Evolutionary conservation across 257 asterid species (phyloP), one percentile per base, ranked within the genome.

Genomic region (Apocynum venetum): DNA sequence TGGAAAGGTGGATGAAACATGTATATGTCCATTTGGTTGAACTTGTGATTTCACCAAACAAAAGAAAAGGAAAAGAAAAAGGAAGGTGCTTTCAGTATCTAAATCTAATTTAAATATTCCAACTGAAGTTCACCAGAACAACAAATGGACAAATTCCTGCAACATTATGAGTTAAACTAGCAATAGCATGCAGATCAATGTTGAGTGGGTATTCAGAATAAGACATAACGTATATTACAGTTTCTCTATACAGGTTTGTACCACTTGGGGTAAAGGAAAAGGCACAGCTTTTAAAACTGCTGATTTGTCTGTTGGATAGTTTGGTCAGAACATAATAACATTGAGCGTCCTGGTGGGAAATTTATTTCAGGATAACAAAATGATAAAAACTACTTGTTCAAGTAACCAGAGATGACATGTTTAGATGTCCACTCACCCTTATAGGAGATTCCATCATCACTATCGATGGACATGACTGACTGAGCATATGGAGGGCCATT

Each of bases 391-490:
- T 11, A 41, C 14, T 41, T 15, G 35, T 36, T 51, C 53, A 10
- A 43, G 17, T 67, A 44, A 77, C 72, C 64, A 76, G 43, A 49
- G 8, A 66, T 52, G 70, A 44, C 57, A 66, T 11, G 35, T 44
- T 10, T 49, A 71, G 77, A 65, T 56, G 67, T 64, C 57, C 55
- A 83, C 86, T 63, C 56, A 96, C 99, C 98, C 78, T 85, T 80
- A 79, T 81, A 89, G 63, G 98, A 83, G 87, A 96, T 89, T 77
- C 95, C 97, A 85, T 89, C 98, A 85, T 93, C 97, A 77, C 83
- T 85, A 77, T 91, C 97, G 91, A 87, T 80, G 48, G 97, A 82
- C 82, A 86, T 74, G 80, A 84, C 76, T 38, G 97, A 80, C 83
- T 89, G 96, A 77, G 84, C 93, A 86, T 89, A 87, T 38, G 93